phyloP scores from a whole-genome alignment of 352 stramenopile species.

The Pythium plurisporium region DNA sequence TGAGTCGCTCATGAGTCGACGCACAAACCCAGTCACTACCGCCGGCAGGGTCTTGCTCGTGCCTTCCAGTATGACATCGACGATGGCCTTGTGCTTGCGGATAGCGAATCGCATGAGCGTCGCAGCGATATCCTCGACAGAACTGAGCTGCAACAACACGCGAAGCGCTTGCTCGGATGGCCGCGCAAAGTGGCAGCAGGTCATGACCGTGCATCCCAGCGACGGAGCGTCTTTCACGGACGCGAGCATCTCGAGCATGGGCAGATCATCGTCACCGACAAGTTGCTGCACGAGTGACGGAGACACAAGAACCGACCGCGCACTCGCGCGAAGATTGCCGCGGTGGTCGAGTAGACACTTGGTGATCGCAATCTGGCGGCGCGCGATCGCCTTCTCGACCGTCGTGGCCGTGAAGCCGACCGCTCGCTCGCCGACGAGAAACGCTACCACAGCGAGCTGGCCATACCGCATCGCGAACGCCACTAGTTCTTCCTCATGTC shows the following conservation, averaged over 20 bases:
- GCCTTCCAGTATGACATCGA: neutral
- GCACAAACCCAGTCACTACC: neutral
- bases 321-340: neutral
- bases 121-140: constrained; percentile 2
- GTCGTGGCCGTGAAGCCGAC: neutral
- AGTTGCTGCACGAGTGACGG: constrained; percentile 2
- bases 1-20: neutral
- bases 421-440: neutral
- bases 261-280: neutral
- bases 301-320: neutral
- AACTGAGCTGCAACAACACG: neutral
- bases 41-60: neutral
- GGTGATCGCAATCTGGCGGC: neutral
- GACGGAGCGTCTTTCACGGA: neutral
- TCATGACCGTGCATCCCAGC: constrained; percentile 7
- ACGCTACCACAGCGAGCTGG: neutral
- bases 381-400: constrained; percentile 1
- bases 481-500: neutral
- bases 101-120: constrained; percentile 9
- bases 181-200: constrained; percentile 1
- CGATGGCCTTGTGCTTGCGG: neutral
- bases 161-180: neutral
- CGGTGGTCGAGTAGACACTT: constrained; percentile 11
- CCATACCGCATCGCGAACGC: neutral
- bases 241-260: constrained; percentile 5